Percentiles rank a stretch among this genome's conserved stretches.
Conservation (phyloP, 2,329 filamentous ascomycete genomes). For the Madurella fahalii region DNA sequence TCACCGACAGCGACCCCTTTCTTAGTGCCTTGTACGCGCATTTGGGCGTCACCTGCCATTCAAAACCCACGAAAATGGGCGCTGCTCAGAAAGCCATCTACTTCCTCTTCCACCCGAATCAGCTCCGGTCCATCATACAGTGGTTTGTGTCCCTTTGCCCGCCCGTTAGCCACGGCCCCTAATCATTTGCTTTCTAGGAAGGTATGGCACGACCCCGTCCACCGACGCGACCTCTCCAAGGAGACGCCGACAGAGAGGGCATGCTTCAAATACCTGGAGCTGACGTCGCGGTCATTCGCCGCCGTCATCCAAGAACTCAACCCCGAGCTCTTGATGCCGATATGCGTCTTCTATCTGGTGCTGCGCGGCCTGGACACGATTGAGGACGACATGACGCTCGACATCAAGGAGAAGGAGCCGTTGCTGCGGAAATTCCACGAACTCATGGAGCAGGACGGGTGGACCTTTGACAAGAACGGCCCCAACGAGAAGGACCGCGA, state of each 20-base stretch:
- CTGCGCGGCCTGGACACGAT: constrained; percentile 95
- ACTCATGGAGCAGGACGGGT: constrained; percentile 76
- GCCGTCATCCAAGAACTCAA: constrained; percentile 94
- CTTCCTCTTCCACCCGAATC: constrained; percentile 67
- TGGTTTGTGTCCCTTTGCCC: constrained; percentile 54
- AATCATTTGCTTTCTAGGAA: constrained; percentile 58
- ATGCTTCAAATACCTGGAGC: constrained; percentile 82
- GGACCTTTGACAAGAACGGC: constrained; percentile 83
- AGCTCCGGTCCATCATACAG: constrained; percentile 82
- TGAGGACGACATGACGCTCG: constrained; percentile 95
- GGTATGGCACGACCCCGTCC: constrained; percentile 92
- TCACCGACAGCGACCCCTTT: constrained; percentile 5
- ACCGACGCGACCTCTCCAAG: constrained; percentile 71
- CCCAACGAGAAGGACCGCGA: constrained; percentile 92
- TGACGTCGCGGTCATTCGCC: constrained; percentile 90
- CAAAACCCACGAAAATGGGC: constrained; percentile 46
- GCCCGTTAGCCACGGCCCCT: constrained; percentile 22
- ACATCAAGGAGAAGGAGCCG: constrained; percentile 76
- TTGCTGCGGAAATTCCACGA: constrained; percentile 78
- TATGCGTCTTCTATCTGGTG: constrained; percentile 88
- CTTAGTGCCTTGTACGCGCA: too few relatives aligned
- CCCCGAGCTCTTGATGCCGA: constrained; percentile 84
- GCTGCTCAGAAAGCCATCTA: constrained; percentile 56
- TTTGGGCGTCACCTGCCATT: neutral
- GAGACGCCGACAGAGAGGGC: constrained; percentile 69